A percentile compares a stretch with the other conserved stretches of the same genome.
Conservation (phyloP, 495 filamentous ascomycete species). For the Lophium mytilinum region DNA sequence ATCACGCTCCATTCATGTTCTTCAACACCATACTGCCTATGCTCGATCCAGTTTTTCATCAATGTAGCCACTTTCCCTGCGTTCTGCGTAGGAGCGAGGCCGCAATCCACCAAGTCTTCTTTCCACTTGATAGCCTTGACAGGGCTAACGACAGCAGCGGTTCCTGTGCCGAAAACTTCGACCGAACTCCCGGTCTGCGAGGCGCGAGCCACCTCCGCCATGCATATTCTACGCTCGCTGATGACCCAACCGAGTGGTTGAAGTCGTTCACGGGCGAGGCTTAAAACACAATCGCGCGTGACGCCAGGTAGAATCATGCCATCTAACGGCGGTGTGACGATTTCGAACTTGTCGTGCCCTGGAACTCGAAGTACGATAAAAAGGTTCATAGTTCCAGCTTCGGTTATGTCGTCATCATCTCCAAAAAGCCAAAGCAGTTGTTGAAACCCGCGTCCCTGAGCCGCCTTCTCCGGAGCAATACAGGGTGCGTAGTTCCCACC, state of each 20-base stretch:
- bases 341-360: not conserved
- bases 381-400: not conserved
- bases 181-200: not conserved
- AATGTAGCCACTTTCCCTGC: not conserved
- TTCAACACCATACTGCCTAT: not conserved
- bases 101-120: not conserved
- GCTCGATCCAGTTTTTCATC: not conserved
- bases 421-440: not conserved
- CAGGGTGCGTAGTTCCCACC: not conserved
- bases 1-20: not conserved
- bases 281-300: not conserved
- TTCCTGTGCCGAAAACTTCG: not conserved
- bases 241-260: not conserved
- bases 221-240: not conserved
- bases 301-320: not conserved
- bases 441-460: not conserved
- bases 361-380: not conserved
- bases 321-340: not conserved
- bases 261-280: not conserved
- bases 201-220: not conserved
- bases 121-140: not conserved
- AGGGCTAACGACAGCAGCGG: not conserved
- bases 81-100: not conserved
- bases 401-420: not conserved
- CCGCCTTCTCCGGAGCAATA: not conserved